These are phyloP conservation scores for Ceratocystis papillata DNA, from an alignment of 2,329 filamentous ascomycete genomes.

Conservation along the genomic window DNA sequence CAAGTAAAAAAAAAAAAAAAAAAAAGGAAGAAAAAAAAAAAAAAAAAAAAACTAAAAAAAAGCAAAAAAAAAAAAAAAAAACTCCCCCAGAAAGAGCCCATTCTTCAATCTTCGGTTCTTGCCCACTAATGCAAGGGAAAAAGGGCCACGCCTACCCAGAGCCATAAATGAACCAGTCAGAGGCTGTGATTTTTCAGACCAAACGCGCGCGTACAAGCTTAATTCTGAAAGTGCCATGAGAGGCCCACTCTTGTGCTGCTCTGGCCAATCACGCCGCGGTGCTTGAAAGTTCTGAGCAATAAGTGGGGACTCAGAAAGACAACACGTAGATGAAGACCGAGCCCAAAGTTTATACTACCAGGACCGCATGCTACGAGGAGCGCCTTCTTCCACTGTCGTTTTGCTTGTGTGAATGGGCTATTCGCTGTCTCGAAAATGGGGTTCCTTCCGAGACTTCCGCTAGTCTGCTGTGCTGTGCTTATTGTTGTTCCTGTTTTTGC, in stretches of 20 bases:
- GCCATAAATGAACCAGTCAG: neutral
- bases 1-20: neutral
- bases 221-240: neutral
- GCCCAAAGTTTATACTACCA: neutral
- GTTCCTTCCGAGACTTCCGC: slow-evolving; percentile 6
- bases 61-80: neutral
- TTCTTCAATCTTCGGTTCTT: neutral
- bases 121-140: neutral
- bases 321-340: neutral
- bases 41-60: neutral
- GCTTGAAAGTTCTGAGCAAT: neutral
- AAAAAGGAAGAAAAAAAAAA: neutral
- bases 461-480: neutral
- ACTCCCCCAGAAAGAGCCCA: neutral
- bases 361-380: neutral
- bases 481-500: neutral
- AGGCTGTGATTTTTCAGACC: neutral
- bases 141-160: neutral
- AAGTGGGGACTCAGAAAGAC: neutral
- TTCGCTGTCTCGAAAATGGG: neutral
- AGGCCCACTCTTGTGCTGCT: neutral
- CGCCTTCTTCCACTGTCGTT: neutral
- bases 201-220: slow-evolving; percentile 8
- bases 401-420: neutral
- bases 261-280: neutral